Evolutionary conservation across 768 basidiomycete genomes (phyloP).

Genomic region (Dioszegia hungarica): DNA sequence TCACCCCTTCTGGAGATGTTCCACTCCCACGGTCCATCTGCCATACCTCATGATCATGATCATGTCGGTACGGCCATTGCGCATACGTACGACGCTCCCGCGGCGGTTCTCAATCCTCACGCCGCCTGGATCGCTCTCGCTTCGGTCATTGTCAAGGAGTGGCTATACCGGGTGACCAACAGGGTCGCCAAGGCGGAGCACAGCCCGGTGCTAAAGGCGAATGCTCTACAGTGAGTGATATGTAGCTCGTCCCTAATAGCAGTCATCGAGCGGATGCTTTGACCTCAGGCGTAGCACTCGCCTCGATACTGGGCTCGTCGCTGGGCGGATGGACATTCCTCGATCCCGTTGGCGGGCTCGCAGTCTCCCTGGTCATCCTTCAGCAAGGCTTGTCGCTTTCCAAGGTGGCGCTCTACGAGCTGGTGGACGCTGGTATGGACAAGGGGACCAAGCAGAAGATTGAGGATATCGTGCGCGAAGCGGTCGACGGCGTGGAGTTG

Average conservation of each 20-base stretch:
- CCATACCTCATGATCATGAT: constrained; percentile 46
- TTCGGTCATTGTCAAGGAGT: constrained; percentile 81
- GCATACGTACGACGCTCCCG: constrained; percentile 50
- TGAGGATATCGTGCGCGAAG: constrained; percentile 58
- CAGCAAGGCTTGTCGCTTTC: constrained; percentile 68
- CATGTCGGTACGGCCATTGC: constrained; percentile 34
- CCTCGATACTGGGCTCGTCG: constrained; percentile 87
- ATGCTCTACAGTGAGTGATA: constrained; percentile 67
- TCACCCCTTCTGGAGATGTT: constrained; percentile 48
- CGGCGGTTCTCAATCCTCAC: constrained; percentile 69
- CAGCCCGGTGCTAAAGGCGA: constrained; percentile 87
- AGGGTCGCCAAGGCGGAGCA: constrained; percentile 85
- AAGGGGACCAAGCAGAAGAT: constrained; percentile 56
- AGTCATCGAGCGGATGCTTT: constrained; percentile 92
- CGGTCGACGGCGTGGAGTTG: constrained; percentile 49
- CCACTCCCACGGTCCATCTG: constrained; percentile 54
- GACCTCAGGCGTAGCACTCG: constrained; percentile 82
- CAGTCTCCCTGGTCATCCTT: constrained; percentile 86
- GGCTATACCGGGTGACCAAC: constrained; percentile 82
- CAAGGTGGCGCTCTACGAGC: constrained; percentile 66
- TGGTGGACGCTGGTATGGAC: constrained; percentile 78
- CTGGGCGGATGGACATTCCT: constrained; percentile 68
- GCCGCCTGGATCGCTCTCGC: constrained; percentile 92
- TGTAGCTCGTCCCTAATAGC: not conserved
- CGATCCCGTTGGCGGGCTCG: constrained; percentile 86